Evolutionary conservation across 2,329 filamentous ascomycete species (phyloP).

Genomic region (Geosmithia morbida): DNA sequence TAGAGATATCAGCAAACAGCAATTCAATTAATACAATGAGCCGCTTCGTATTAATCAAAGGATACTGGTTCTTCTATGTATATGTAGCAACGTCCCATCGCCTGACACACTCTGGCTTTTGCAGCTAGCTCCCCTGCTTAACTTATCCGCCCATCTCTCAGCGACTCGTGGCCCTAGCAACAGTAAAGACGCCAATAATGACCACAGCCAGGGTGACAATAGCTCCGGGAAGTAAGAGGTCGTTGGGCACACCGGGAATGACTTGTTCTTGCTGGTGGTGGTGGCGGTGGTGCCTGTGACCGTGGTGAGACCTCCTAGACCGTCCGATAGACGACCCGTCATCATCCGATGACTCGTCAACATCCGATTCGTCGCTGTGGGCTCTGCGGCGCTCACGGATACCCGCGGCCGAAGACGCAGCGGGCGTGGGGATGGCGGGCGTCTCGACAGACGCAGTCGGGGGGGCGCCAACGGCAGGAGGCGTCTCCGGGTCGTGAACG

Average conservation of each 20-base stretch:
- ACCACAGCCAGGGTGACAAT: conserved; percentile 92
- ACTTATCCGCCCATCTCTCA: conserved; percentile 13
- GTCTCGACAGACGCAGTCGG: conserved; percentile 25
- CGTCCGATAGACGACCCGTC: conserved; percentile 32
- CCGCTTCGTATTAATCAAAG: neutral
- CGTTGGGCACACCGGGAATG: conserved; percentile 85
- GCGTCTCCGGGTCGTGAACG: conserved; percentile 82
- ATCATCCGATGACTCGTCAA: conserved; percentile 38
- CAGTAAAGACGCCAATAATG: conserved; percentile 83
- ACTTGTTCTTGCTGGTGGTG: conserved; percentile 58
- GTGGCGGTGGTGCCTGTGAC: conserved; percentile 6
- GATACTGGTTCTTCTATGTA: neutral
- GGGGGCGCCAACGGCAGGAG: conserved; percentile 58
- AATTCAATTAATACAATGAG: neutral
- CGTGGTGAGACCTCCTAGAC: conserved; percentile 21
- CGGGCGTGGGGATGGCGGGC: conserved; percentile 27
- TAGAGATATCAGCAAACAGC: conserved; percentile 2
- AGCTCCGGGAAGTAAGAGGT: conserved; percentile 81
- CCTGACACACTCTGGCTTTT: neutral
- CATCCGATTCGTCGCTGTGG: conserved; percentile 40
- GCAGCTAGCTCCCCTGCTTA: too few relatives aligned
- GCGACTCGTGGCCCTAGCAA: conserved; percentile 53
- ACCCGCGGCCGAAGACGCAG: conserved; percentile 28
- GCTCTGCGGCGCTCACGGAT: conserved; percentile 34
- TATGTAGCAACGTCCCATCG: neutral